Base-by-base conservation (phyloP, 345 rosid species). In the Orychophragmus violaceus region DNA sequence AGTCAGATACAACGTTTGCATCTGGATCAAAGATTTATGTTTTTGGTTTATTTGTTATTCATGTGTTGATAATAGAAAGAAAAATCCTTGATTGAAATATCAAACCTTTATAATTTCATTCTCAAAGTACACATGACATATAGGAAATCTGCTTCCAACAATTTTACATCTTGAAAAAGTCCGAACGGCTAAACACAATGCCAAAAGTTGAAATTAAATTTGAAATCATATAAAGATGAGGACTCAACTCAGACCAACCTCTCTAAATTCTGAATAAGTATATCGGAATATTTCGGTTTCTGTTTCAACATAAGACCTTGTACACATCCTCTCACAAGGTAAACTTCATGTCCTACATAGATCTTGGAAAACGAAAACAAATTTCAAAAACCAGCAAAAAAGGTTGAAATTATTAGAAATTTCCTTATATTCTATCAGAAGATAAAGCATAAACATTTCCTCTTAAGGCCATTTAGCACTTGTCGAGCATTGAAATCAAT, bases 291-390 rank as follows among this genome's bases (percentile, higher is more conserved):
- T 62, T 88, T 90, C 1, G 98, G 98, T 3, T 68, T 81, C 74
- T 85, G 71, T 74, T 85, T 84, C 75, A 93, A 77, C 45, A 90
- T 81, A 75, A 90, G 94, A 84, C 90, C 97, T 23, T 97, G 77
- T 30, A 93, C 96, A 55, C 96, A 93, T 14, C 98, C 98, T 71
- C 96, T 94, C 4, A 93, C 96, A 61, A 93, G 96, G 70, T 88
- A 88, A 68, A 86, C 98, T 27, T 88, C 87, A 72, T 79, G 76
- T 32, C 97, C 98, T 90, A 56, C 51, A 66, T 6, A 36, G 1
- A 52, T 62, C 19, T 41, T 18, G 24, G 55, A 8, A 23, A 59
- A 35, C 16, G 42, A 28, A 30, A 16, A 54, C 63, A 7, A 45
- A 3, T 41, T 6, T 35, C 29, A 58, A 62, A 36, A 62, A 42